phyloP scores from a whole-genome alignment of 2,329 filamentous ascomycete species.

The Ploettnerulaceae sp. region DNA sequence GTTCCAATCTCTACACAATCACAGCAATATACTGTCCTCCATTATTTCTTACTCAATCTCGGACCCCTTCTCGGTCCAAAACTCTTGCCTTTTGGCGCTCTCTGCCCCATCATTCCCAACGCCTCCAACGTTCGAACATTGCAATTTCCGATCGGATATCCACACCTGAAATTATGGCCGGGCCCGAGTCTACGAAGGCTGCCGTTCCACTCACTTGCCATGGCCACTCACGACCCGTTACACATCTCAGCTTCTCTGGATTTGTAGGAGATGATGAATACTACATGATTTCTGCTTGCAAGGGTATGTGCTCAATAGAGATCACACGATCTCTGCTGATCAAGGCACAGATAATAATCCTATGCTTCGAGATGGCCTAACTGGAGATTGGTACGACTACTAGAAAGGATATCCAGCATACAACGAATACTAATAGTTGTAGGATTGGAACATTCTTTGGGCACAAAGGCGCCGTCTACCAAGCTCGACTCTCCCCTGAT shows the following conservation, averaged over 20 bases:
- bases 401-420: not conserved
- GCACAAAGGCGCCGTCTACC: slow-evolving; percentile 98
- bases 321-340: slow-evolving; percentile 15
- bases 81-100: slow-evolving; percentile 2
- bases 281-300: slow-evolving; percentile 70
- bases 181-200: slow-evolving; percentile 28
- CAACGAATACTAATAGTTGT: slow-evolving; percentile 20
- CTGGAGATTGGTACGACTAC: slow-evolving; percentile 73
- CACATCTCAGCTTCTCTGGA: slow-evolving; percentile 67
- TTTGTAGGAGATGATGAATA: slow-evolving; percentile 59
- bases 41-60: not conserved
- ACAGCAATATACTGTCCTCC: not conserved
- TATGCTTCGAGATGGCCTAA: slow-evolving; percentile 94
- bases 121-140: not conserved
- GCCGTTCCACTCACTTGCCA: slow-evolving; percentile 68
- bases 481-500: slow-evolving; percentile 84
- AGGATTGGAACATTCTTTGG: slow-evolving; percentile 96
- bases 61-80: not conserved
- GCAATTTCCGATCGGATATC: not conserved
- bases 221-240: slow-evolving; percentile 69
- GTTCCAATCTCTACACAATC: not conserved
- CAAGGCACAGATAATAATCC: slow-evolving; percentile 82
- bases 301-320: slow-evolving; percentile 42
- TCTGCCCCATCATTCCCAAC: not conserved
- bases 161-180: slow-evolving; percentile 26